Evolutionary conservation across 179 eudicot genomes (phyloP).

Genomic region (Beta corolliflora): DNA sequence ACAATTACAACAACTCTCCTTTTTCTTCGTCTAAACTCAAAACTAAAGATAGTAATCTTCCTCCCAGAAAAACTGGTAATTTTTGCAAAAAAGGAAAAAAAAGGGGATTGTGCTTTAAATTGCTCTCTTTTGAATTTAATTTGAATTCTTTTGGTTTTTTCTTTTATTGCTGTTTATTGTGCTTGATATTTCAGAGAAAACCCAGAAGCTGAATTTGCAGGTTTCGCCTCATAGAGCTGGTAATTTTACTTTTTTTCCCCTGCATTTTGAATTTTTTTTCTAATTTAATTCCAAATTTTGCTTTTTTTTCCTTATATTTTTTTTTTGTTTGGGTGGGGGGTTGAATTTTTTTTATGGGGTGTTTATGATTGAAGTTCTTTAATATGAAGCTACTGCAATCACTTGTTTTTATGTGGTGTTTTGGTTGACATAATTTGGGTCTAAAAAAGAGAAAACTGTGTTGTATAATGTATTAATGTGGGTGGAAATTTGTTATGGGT

Average conservation of each 20-base stretch:
- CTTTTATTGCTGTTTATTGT: slow-evolving; percentile 29
- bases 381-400: too few relatives aligned
- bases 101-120: neutral
- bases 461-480: neutral
- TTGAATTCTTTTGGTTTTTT: neutral
- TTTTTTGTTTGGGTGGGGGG: too few relatives aligned
- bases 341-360: too few relatives aligned
- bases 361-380: too few relatives aligned
- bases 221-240: slow-evolving; percentile 98
- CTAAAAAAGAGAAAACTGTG: neutral
- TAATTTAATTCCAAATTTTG: neutral
- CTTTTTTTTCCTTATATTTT: too few relatives aligned
- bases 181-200: slow-evolving; percentile 31
- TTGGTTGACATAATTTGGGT: neutral
- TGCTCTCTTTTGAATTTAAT: neutral
- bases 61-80: slow-evolving; percentile 21
- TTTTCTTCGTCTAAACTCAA: slow-evolving; percentile 19
- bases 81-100: neutral
- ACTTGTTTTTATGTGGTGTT: neutral
- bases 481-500: neutral
- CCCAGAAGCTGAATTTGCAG: slow-evolving; percentile 67
- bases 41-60: neutral
- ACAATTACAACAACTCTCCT: neutral
- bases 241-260: slow-evolving; percentile 21
- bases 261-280: neutral